Evolutionary conservation across 352 stramenopile genomes (phyloP), one percentile per base, ranked within the genome.

Genomic region (Phytophthora pluvialis): DNA sequence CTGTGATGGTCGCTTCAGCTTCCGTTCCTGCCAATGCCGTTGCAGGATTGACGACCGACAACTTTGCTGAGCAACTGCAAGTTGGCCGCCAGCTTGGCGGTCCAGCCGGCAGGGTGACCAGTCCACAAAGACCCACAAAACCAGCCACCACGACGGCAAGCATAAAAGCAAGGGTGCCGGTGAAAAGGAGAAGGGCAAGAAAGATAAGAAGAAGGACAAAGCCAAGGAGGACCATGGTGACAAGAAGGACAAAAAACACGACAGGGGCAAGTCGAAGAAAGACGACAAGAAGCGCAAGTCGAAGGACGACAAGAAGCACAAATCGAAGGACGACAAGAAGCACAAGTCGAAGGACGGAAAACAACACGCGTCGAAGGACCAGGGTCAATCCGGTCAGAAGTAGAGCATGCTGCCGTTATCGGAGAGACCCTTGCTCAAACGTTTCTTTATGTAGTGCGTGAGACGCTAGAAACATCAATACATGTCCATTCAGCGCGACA

Each of bases 251-350:
- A 28, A 46, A 1, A 46, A 46, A 5, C 7, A 29, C 5, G 4
- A 48, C 18, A 33, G 29, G 21, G 25, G 32, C 10, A 32, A 48
- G 42, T 15, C 31, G 4, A 16, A 29, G 11, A 47, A 47, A 18
- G 5, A 31, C 9, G 26, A 33, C 1, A 16, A 48, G 0, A 12
- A 48, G 42, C 5, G 10, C n/a, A 5, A 46, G 21, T 21, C 21
- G 18, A 28, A 48, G 21, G 26, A 26, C 9, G 18, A 47, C 16
- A 47, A 47, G 42, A 29, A 47, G 7, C 9, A 48, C 21, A 48
- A 48, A 21, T 33, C 18, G 42, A 28, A 48, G 9, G 42, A 32
- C 42, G 42, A 48, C 18, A 32, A 48, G 42, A 48, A 48, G 42
- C 18, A 48, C 39, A 45, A 45, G 39, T 45, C 39, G 18, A 16